A percentile compares a stretch with the other conserved stretches of the same genome.
phyloP scores from a whole-genome alignment of 2,329 filamentous ascomycete species.

The Aspergillus eucalypticola region DNA sequence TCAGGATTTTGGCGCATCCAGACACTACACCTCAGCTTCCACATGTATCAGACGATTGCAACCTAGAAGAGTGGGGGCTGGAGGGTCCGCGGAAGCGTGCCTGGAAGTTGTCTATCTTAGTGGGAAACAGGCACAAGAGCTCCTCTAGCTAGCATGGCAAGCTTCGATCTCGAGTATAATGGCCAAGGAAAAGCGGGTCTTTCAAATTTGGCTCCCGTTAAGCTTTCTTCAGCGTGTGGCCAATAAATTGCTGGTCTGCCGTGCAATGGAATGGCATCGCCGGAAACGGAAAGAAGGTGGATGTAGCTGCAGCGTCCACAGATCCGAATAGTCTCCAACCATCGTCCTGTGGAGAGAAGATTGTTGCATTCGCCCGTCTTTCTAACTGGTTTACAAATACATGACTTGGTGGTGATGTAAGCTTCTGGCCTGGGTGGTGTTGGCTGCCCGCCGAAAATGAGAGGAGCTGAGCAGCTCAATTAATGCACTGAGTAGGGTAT shows the following conservation, averaged over 20 bases:
- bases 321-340: neutral
- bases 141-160: neutral
- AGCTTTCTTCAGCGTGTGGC: neutral
- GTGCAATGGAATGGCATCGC: conserved; percentile 20
- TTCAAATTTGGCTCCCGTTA: neutral
- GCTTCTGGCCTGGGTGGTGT: neutral
- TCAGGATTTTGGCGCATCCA: neutral
- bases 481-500: too few relatives aligned
- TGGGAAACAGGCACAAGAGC: neutral
- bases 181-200: neutral
- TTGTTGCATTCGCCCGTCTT: neutral
- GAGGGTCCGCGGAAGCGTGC: neutral
- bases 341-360: neutral
- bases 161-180: neutral
- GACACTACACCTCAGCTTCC: neutral
- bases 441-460: neutral
- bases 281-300: conserved; percentile 8
- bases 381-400: neutral
- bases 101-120: neutral
- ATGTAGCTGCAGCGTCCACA: neutral
- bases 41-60: neutral
- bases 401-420: neutral
- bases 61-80: neutral
- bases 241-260: neutral
- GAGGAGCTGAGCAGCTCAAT: too few relatives aligned